These are phyloP conservation scores for Medicago ruthenica DNA, from an alignment of 306 rosid genomes.

Conservation along the genomic window DNA sequence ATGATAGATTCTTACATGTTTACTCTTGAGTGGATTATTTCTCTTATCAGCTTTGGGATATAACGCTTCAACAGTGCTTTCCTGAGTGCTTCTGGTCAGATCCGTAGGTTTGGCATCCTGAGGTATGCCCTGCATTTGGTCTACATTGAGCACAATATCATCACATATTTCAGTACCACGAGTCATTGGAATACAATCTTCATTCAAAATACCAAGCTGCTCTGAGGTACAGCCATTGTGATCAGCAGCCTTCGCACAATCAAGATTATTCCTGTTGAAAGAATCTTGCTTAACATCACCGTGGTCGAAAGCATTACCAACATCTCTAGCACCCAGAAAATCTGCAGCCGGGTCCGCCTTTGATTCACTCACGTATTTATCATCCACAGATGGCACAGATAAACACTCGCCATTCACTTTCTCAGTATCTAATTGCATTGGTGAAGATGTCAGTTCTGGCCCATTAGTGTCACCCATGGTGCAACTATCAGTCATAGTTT, in stretches of 20 bases:
- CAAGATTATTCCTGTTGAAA: conserved; percentile 1
- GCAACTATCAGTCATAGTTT: conserved; percentile 11
- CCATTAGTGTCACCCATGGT: neutral
- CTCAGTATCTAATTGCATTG: conserved; percentile 19
- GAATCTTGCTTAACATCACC: conserved; percentile 27
- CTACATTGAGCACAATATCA: conserved; percentile 22
- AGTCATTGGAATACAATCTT: conserved; percentile 40
- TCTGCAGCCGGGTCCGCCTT: conserved; percentile 9
- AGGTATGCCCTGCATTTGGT: conserved; percentile 26
- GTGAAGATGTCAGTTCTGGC: conserved; percentile 35
- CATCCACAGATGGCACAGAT: conserved; percentile 34
- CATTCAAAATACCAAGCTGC: conserved; percentile 24
- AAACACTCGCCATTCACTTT: conserved; percentile 27
- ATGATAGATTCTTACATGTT: conserved; percentile 50
- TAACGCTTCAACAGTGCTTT: conserved; percentile 34
- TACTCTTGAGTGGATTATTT: conserved; percentile 39
- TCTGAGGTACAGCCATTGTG: conserved; percentile 18
- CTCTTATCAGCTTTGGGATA: conserved; percentile 28
- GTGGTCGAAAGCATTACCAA: conserved; percentile 25
- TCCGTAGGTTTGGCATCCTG: conserved; percentile 26
- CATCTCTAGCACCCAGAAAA: conserved; percentile 31
- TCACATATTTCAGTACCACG: conserved; percentile 47
- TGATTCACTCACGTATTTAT: neutral
- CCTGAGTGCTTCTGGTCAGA: conserved; percentile 15
- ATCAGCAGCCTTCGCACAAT: conserved; percentile 19